Conservation (phyloP, 2,329 filamentous ascomycete genomes). For the Podosphaera fusca region DNA sequence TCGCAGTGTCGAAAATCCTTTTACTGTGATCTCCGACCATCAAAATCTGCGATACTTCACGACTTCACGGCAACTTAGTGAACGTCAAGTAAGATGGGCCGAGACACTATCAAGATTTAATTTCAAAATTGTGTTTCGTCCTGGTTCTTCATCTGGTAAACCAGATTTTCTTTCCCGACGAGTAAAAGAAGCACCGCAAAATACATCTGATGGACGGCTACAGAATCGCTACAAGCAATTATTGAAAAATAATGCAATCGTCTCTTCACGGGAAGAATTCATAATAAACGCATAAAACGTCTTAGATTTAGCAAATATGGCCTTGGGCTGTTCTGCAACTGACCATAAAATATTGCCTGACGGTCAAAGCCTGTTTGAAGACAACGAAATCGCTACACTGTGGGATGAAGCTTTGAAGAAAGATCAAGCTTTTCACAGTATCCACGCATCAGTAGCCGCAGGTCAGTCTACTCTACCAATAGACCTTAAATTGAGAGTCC, state of each 20-base stretch:
- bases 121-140: background rate
- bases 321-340: background rate
- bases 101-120: background rate
- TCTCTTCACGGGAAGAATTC: background rate
- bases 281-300: slow-evolving; percentile 1
- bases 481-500: slow-evolving; percentile 1
- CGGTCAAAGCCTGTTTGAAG: background rate
- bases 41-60: background rate
- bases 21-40: background rate
- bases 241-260: background rate
- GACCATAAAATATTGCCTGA: background rate
- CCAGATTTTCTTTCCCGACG: background rate
- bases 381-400: background rate
- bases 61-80: background rate
- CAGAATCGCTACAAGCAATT: background rate
- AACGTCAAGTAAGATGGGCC: slow-evolving; percentile 1
- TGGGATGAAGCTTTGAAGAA: background rate
- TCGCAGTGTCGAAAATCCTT: background rate
- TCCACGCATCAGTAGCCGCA: background rate
- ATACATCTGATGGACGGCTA: background rate
- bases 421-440: slow-evolving; percentile 1
- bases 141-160: background rate
- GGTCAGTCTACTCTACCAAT: background rate
- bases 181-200: background rate
- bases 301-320: background rate